Conservation (phyloP, 2,329 filamentous ascomycete species). For the Coniochaeta sp. region DNA sequence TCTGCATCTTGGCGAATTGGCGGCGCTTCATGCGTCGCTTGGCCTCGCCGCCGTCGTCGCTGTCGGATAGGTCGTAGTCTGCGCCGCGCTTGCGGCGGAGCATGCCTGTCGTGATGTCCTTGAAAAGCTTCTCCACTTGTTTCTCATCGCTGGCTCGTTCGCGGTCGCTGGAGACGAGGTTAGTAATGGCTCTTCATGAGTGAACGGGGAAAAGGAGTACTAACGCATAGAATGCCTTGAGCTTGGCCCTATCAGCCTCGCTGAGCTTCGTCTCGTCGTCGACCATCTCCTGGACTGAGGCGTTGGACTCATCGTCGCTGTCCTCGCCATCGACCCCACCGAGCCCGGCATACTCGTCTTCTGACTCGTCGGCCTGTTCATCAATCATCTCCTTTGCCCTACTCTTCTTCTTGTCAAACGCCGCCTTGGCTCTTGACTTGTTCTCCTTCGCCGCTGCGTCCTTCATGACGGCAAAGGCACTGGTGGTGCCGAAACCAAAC, state of each 20-base stretch:
- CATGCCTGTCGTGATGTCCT: conserved; percentile 83
- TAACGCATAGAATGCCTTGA: conserved; percentile 86
- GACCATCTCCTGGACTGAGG: conserved; percentile 77
- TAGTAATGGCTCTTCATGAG: neutral
- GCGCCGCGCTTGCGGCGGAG: conserved; percentile 77
- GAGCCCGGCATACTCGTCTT: conserved; percentile 94
- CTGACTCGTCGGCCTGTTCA: conserved; percentile 93
- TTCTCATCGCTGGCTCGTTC: conserved; percentile 78
- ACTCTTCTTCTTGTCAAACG: conserved; percentile 79
- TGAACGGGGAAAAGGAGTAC: conserved; percentile 26
- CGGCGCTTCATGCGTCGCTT: conserved; percentile 73
- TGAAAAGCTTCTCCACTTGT: conserved; percentile 83
- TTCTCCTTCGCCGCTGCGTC: conserved; percentile 53
- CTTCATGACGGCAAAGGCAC: conserved; percentile 61
- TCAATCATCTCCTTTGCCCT: conserved; percentile 82
- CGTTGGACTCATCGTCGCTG: conserved; percentile 65
- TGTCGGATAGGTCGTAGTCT: conserved; percentile 81
- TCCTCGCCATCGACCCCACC: conserved; percentile 88
- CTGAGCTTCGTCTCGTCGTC: conserved; percentile 72
- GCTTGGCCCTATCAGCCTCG: conserved; percentile 68
- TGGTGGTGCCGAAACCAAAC: conserved; percentile 25
- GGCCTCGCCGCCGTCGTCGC: conserved; percentile 77
- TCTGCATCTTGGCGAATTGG: conserved; percentile 87
- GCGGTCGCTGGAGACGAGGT: conserved; percentile 51
- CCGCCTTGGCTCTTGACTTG: conserved; percentile 35